These are phyloP conservation scores for Climacium dendroides DNA, from an alignment of 225 moss, liverwort and hornwort genomes.

Conservation along the genomic window DNA sequence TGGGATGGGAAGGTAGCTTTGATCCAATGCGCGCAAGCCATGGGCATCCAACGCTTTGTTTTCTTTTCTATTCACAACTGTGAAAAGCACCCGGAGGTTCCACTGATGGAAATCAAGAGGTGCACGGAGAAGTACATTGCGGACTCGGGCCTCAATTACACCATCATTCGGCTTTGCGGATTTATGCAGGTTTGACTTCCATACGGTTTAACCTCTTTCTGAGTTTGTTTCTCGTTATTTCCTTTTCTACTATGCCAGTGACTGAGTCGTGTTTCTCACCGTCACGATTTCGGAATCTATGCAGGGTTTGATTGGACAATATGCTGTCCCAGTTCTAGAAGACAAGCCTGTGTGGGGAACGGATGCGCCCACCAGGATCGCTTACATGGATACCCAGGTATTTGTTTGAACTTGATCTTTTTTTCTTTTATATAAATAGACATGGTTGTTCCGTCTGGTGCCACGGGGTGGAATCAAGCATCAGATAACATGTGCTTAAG, in stretches of 20 bases:
- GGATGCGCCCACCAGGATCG: slow-evolving; percentile 83
- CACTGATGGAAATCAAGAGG: slow-evolving; percentile 91
- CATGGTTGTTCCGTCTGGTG: background rate
- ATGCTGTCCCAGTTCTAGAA: slow-evolving; percentile 82
- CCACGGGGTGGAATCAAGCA: background rate
- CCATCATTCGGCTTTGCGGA: slow-evolving; percentile 71
- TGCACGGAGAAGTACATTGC: slow-evolving; percentile 81
- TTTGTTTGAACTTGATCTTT: background rate
- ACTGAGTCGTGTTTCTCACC: background rate
- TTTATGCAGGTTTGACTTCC: slow-evolving; percentile 68
- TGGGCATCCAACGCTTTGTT: slow-evolving; percentile 83
- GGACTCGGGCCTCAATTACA: slow-evolving; percentile 73
- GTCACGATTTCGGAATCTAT: background rate
- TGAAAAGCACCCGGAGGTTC: slow-evolving; percentile 82
- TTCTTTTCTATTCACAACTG: slow-evolving; percentile 93
- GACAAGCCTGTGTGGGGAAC: slow-evolving; percentile 91
- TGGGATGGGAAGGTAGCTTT: slow-evolving; percentile 97
- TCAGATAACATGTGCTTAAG: background rate
- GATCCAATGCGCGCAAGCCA: slow-evolving; percentile 85
- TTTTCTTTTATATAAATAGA: background rate
- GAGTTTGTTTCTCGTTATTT: background rate
- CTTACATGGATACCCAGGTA: slow-evolving; percentile 95
- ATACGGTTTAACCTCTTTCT: background rate
- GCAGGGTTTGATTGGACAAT: slow-evolving; percentile 87
- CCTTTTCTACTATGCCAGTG: background rate